These are phyloP conservation scores for Conringia planisiliqua DNA, from an alignment of 345 rosid genomes.

Conservation along the genomic window DNA sequence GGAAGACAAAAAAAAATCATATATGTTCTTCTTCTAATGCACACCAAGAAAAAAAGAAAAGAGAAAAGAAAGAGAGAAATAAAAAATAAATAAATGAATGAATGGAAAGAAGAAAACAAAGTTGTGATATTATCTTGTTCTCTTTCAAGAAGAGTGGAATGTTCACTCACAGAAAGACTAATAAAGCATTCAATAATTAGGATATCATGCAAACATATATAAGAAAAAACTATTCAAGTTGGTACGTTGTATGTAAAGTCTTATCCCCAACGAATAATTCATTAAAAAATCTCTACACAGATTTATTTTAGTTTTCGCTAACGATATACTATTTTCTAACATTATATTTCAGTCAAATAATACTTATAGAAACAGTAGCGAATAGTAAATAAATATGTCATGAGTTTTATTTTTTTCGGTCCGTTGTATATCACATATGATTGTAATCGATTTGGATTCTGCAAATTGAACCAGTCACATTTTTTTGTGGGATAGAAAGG, in stretches of 20 bases:
- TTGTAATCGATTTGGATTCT: conserved; percentile 12
- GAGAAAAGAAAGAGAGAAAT: neutral
- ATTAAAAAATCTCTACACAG: neutral
- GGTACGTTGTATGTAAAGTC: conserved; percentile 9
- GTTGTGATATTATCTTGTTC: conserved; percentile 23
- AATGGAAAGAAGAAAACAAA: conserved; percentile 20
- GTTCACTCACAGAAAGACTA: conserved; percentile 22
- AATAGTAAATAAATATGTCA: neutral
- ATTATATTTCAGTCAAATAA: neutral
- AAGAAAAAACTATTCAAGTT: neutral
- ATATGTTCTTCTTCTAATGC: neutral
- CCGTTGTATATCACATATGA: neutral
- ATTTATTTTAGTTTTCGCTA: neutral
- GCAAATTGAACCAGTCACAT: neutral
- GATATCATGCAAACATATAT: conserved; percentile 25
- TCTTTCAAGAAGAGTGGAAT: conserved; percentile 30
- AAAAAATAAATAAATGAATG: neutral
- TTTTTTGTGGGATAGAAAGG: neutral
- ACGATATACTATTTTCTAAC: neutral
- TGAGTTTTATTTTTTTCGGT: neutral
- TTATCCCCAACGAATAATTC: conserved; percentile 7
- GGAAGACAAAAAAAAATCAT: conserved; percentile 1
- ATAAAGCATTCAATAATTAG: conserved; percentile 30
- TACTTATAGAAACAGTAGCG: neutral
- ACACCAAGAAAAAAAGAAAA: neutral